Evolutionary conservation across 768 basidiomycete genomes (phyloP).

Genomic region (Plicaturopsis crispa): DNA sequence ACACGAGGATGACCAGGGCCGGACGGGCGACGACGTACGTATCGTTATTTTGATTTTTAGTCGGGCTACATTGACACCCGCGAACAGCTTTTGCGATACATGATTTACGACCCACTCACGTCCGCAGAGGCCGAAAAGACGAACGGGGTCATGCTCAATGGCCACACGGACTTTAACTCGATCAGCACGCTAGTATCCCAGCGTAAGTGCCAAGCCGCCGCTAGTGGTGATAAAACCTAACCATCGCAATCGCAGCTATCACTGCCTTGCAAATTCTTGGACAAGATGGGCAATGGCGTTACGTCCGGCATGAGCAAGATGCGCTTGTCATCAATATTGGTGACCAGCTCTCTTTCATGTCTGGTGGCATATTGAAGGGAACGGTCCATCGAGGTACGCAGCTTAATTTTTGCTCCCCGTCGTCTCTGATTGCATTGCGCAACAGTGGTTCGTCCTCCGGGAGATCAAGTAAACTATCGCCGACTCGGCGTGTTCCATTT

Average conservation of each 20-base stretch:
- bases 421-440: not conserved
- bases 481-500: constrained; percentile 28
- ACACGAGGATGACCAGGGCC: constrained; percentile 18
- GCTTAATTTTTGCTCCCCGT: not conserved
- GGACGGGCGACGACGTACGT: constrained; percentile 22
- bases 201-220: not conserved
- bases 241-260: too few species aligned
- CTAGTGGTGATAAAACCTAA: too few species aligned
- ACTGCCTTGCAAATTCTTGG: constrained; percentile 26
- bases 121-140: constrained; percentile 20
- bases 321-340: constrained; percentile 28
- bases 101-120: constrained; percentile 27
- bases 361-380: constrained; percentile 25
- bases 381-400: constrained; percentile 25
- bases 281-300: constrained; percentile 28
- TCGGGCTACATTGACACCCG: not conserved
- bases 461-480: constrained; percentile 20
- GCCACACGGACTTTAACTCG: constrained; percentile 19
- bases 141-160: constrained; percentile 28
- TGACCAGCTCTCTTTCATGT: constrained; percentile 20
- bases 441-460: constrained; percentile 23
- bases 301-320: constrained; percentile 24
- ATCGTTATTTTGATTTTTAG: not conserved
- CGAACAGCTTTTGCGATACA: constrained; percentile 22
- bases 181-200: constrained; percentile 3